Evolutionary conservation across 441 rosid genomes (phyloP).

Genomic region (Croton setiger): DNA sequence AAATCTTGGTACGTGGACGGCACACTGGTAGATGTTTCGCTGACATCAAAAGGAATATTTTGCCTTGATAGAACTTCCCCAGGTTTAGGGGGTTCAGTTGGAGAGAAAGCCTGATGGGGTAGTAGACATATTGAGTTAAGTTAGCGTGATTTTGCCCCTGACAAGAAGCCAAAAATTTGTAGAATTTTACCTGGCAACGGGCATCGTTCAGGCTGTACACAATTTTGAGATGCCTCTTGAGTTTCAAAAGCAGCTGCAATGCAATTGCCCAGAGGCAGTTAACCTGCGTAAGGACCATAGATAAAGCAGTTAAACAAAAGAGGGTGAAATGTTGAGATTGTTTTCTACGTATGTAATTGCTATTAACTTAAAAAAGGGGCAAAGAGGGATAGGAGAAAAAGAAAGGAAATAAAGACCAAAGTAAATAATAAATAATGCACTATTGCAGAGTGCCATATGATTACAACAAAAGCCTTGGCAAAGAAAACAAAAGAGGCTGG

Average conservation of each 20-base stretch:
- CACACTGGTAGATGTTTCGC: conserved; percentile 46
- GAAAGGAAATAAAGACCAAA: not conserved
- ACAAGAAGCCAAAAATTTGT: not conserved
- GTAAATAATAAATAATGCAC: not conserved
- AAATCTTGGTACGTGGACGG: conserved; percentile 71
- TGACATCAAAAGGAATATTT: conserved; percentile 62
- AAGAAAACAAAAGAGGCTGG: not conserved
- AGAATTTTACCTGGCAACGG: conserved; percentile 81
- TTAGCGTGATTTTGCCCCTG: not conserved
- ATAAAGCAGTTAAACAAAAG: not conserved
- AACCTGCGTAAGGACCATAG: conserved; percentile 43
- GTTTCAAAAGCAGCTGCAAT: conserved; percentile 88
- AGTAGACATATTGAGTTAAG: not conserved
- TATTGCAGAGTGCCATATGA: not conserved
- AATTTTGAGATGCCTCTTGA: conserved; percentile 86
- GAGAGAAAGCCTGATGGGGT: conserved; percentile 67
- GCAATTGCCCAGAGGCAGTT: conserved; percentile 79
- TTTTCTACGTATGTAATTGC: not conserved
- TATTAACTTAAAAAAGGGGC: not conserved
- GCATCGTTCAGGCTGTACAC: conserved; percentile 82
- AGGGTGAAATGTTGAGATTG: not conserved
- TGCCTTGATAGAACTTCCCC: conserved; percentile 80
- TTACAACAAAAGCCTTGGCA: not conserved
- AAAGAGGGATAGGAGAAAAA: not conserved
- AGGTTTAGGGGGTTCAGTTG: conserved; percentile 69